Evolutionary conservation across 108 stramenopile species (phyloP), one percentile per base, ranked within the genome.

Genomic region (Cyclotella sp.): DNA sequence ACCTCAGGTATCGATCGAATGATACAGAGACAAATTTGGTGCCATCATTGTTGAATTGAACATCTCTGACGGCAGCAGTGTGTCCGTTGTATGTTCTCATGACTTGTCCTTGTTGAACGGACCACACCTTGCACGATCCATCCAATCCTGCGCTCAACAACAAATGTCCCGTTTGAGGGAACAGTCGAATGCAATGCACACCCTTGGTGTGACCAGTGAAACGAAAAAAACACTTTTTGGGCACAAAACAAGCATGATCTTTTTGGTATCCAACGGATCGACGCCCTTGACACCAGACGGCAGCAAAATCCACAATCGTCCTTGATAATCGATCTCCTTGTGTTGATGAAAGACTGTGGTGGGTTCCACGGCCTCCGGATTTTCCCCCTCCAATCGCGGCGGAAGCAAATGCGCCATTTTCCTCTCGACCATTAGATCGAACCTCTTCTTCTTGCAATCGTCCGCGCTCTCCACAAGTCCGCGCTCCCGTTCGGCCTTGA

Each of bases 71-170:
- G 3, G 90, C 98, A 3, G 96, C 97, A 4, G 83, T 73, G 86
- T 99, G 99, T 9, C 99, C 99, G 13, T 72, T 51, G 80, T 99
- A 99, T 6, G 97, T 97, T 53, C 98, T 77, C 92, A 96, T 90
- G 42, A 92, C 76, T 46, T 84, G 76, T 18, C 81, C 54, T 28
- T 90, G 59, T 0, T 73, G 84, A 43, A 94, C 86, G 64, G 87
- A 87, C 97, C 97, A 99, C 42, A 97, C 87, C 72, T 96, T 97
- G 68, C 91, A 90, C n/a, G 82, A 85, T 19, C 97, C 96, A 80
- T 99, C 99, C 84, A 99, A 82, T 21, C 96, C 97, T 10, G 85
- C 97, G 70, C 95, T 94, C 16, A 99, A 75, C n/a, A 99, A 73
- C 68, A 99, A 84, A 87, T 99, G 99, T 2, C 98, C 99, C 13